Evolutionary conservation across 192 early-diverging fungal genomes (phyloP), one percentile per base, ranked within the genome.

Genomic region (Coemansia sp.): DNA sequence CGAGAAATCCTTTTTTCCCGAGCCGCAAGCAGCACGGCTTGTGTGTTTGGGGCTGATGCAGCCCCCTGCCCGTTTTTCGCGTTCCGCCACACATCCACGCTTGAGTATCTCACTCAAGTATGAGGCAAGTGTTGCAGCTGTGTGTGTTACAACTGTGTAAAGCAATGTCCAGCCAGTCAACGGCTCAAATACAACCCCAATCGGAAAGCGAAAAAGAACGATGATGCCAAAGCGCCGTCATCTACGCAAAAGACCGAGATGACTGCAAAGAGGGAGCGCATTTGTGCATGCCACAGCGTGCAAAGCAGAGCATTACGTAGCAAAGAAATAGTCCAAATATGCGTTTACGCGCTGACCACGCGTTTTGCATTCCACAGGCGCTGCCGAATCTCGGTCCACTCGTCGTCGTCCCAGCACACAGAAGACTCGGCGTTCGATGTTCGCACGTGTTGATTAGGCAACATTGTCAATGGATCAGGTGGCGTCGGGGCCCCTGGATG

Each of bases 301-400:
- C 43, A 47, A 47, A 47, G 16, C 14, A 47, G 13, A 47, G 43
- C 43, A 47, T 47, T 47, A 47, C 43, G 43, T 47, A 35, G 32
- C 32, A 35, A 35, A 35, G 32, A 7, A 7, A 35, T 35, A 35
- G 32, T 35, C 32, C 32, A 7, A 35, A 35, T 35, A 35, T 35
- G 32, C 43, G 43, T n/a, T n/a, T 47, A 18, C 43, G 32, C 32
- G 9, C 32, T 35, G 32, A 35, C 32, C 32, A 49, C 48, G 32
- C 56, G 56, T 18, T 65, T 65, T 16, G 55, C 64, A n/a, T 65
- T 65, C 64, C 55, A 65, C 14, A 65, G 47, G 13, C 55, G 54
- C 32, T 24, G 64, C 35, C 64, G 54, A 56, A 57, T 57, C 9
- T 51, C 54, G 47, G 55, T 24, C 64, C 64, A 65, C 54, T 48